Evolutionary conservation across 2,329 filamentous ascomycete genomes (phyloP).

Genomic region (Cercospora janseana): DNA sequence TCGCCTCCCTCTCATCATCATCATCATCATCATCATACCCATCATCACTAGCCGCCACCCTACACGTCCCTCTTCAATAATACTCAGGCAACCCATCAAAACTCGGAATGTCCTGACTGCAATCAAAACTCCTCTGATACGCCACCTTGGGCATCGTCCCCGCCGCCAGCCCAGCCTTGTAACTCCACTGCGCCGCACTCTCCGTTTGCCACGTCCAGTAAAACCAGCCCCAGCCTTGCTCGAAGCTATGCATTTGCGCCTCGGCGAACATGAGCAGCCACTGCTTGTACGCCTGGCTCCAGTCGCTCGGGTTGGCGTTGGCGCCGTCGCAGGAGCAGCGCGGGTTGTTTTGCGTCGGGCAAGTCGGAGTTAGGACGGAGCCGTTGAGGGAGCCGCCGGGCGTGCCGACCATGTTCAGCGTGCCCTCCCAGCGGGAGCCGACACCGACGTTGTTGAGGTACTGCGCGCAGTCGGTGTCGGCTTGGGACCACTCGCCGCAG

Average conservation of each 20-base stretch:
- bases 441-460: slow-evolving; percentile 86
- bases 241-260: slow-evolving; percentile 93
- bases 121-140: slow-evolving; percentile 46
- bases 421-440: slow-evolving; percentile 90
- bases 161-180: slow-evolving; percentile 72
- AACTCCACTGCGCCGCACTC: slow-evolving; percentile 84
- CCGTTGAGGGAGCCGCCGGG: slow-evolving; percentile 56
- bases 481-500: slow-evolving; percentile 96
- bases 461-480: slow-evolving; percentile 88
- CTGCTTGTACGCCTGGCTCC: slow-evolving; percentile 72
- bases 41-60: neutral
- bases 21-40: neutral
- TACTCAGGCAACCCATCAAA: slow-evolving; percentile 48
- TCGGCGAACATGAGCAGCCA: slow-evolving; percentile 89
- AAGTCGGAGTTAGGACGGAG: slow-evolving; percentile 67
- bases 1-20: neutral
- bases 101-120: slow-evolving; percentile 41
- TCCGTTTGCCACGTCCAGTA: slow-evolving; percentile 99
- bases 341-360: slow-evolving; percentile 62
- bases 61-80: slow-evolving; percentile 36
- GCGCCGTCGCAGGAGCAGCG: slow-evolving; percentile 72
- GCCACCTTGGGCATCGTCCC: slow-evolving; percentile 68
- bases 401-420: slow-evolving; percentile 58
- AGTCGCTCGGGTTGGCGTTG: slow-evolving; percentile 69
- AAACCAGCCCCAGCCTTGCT: slow-evolving; percentile 94